Evolutionary conservation across 495 filamentous ascomycete genomes (phyloP), one percentile per base, ranked within the genome.

Genomic region (Filosporella fistucella): DNA sequence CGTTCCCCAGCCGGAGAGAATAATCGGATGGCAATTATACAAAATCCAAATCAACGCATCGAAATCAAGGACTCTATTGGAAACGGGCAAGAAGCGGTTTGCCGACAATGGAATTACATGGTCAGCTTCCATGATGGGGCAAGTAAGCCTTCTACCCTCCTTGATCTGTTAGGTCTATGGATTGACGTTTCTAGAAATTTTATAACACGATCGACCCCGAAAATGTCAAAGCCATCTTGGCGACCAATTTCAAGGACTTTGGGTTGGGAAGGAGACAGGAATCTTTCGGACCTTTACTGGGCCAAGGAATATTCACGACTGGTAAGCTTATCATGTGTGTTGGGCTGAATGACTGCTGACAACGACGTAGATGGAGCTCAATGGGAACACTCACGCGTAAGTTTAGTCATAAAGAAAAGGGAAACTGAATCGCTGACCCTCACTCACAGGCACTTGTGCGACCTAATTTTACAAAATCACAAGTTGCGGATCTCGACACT

Each of bases 181-280:
- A n/a, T n/a, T n/a, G n/a, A n/a, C n/a, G n/a, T 11, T 12, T 33
- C 2, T 4, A 37, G 22, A 37, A 18, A 2, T 50, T 54, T 25
- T 35, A 46, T 32, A 50, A 54, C 18, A 91, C 88, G 1, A 69
- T 67, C 37, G 87, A 94, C 17, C 81, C 80, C 0, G 80, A 87
- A 47, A 93, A 91, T 60, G 62, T 94, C 51, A 82, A 89, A 51
- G 70, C 84, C 0, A 66, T 91, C 3, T 72, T 93, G 2, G 74
- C 77, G 0, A 79, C 74, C 0, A 76, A 81, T 22, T 89, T 94
- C 58, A 72, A 81, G 20, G 47, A 57, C 20, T 86, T 71, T 58
- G 56, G 56, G 1, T 44, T 84, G 2, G 76, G 71, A 0, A 36
- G 42, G 33, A 47, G 78, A 42, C 64, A 63, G 28, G 44, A 58